A percentile compares a stretch with the other conserved stretches of the same genome.
Evolutionary conservation across 2,329 filamentous ascomycete genomes (phyloP).

Genomic region (Arachnomyces sp.): DNA sequence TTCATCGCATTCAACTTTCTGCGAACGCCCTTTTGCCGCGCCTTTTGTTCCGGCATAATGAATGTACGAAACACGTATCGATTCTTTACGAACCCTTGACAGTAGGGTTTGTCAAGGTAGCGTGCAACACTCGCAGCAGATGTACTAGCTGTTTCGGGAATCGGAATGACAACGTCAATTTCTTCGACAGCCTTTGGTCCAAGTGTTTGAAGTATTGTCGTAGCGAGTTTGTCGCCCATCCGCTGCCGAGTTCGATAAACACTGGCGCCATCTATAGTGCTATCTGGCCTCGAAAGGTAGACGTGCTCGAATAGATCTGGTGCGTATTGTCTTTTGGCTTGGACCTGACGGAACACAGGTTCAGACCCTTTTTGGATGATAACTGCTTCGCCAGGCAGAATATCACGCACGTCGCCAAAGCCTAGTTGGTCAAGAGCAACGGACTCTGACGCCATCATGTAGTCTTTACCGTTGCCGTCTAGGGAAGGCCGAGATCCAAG

Average conservation of each 20-base stretch:
- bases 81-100: constrained; percentile 81
- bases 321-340: constrained; percentile 60
- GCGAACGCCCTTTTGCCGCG: constrained; percentile 76
- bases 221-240: constrained; percentile 76
- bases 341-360: constrained; percentile 70
- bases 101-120: constrained; percentile 66
- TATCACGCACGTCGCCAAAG: constrained; percentile 67
- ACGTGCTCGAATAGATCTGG: constrained; percentile 85
- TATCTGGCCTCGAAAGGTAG: constrained; percentile 79
- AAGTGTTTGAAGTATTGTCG: constrained; percentile 60
- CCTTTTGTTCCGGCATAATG: constrained; percentile 75
- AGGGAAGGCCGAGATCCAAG: constrained; percentile 65
- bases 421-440: constrained; percentile 76
- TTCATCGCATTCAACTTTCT: constrained; percentile 84
- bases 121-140: constrained; percentile 71
- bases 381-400: constrained; percentile 76
- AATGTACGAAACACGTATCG: constrained; percentile 83
- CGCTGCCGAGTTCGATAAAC: constrained; percentile 76
- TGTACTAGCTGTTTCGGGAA: constrained; percentile 75
- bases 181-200: constrained; percentile 62
- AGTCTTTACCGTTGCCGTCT: constrained; percentile 63
- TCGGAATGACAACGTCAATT: constrained; percentile 75
- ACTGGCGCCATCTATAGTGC: constrained; percentile 77
- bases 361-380: constrained; percentile 71
- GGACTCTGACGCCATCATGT: constrained; percentile 86